These are phyloP conservation scores for Massospora cicadina DNA, from an alignment of 371 early-diverging fungal species.

Conservation along the genomic window DNA sequence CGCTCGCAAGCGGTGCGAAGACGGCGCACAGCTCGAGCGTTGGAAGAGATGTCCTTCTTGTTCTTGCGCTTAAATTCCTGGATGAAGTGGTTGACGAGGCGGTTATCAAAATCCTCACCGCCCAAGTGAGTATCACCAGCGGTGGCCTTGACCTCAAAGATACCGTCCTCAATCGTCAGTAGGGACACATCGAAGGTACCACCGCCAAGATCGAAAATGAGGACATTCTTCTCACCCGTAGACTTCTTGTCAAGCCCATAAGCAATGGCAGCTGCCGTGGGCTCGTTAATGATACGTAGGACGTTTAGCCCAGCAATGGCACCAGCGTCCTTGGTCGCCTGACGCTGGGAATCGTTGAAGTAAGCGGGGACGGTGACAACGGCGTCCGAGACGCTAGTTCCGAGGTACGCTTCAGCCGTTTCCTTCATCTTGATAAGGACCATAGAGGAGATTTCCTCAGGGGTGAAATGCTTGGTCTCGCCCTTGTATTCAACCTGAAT, in stretches of 20 bases:
- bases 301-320: slow-evolving; percentile 59
- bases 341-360: slow-evolving; percentile 71
- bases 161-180: slow-evolving; percentile 69
- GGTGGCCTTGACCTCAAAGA: slow-evolving; percentile 73
- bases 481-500: slow-evolving; percentile 76
- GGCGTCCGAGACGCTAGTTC: slow-evolving; percentile 71
- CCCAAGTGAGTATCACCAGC: slow-evolving; percentile 88
- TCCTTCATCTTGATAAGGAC: slow-evolving; percentile 94
- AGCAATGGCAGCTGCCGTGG: slow-evolving; percentile 89
- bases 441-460: slow-evolving; percentile 87
- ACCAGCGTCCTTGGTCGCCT: slow-evolving; percentile 69
- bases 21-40: slow-evolving; percentile 62
- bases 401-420: slow-evolving; percentile 91
- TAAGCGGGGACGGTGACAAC: slow-evolving; percentile 97
- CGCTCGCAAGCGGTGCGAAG: slow-evolving; percentile 77
- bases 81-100: slow-evolving; percentile 61
- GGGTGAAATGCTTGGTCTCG: slow-evolving; percentile 79
- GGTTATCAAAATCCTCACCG: slow-evolving; percentile 82
- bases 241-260: slow-evolving; percentile 59
- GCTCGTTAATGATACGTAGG: slow-evolving; percentile 79
- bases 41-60: slow-evolving; percentile 45
- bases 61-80: slow-evolving; percentile 55
- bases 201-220: slow-evolving; percentile 92
- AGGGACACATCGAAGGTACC: slow-evolving; percentile 92
- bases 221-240: slow-evolving; percentile 46